Evolutionary conservation across 257 asterid genomes (phyloP).

Genomic region (Petunia axillaris): DNA sequence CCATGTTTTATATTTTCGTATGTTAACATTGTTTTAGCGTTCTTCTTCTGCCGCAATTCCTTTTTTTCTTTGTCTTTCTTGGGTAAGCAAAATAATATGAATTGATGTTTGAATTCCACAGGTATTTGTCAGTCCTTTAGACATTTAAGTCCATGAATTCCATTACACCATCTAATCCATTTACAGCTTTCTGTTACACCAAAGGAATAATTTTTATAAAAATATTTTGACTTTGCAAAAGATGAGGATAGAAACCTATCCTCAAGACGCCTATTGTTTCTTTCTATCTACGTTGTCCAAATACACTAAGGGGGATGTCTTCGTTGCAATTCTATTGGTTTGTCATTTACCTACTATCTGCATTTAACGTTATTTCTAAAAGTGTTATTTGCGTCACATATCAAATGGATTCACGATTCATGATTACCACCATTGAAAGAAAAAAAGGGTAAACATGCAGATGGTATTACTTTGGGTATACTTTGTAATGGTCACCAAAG

Average conservation of each 20-base stretch:
- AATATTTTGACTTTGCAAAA: not conserved
- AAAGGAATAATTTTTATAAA: not conserved
- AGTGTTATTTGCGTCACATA: not conserved
- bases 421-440: not conserved
- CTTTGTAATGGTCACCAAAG: slow-evolving; percentile 4
- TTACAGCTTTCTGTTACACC: not conserved
- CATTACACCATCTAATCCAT: slow-evolving; percentile 1
- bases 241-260: not conserved
- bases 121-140: not conserved
- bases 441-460: not conserved
- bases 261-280: not conserved
- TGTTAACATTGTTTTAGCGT: not conserved
- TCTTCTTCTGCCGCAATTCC: not conserved
- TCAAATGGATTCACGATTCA: not conserved
- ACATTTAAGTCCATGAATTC: not conserved
- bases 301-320: not conserved
- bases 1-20: not conserved
- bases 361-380: not conserved
- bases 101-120: slow-evolving; percentile 8
- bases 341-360: not conserved
- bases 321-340: not conserved
- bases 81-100: not conserved
- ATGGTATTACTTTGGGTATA: not conserved
- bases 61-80: not conserved
- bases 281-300: not conserved